phyloP scores from a whole-genome alignment of 164 flowering plant species.

The Paratinospora sagittata region DNA sequence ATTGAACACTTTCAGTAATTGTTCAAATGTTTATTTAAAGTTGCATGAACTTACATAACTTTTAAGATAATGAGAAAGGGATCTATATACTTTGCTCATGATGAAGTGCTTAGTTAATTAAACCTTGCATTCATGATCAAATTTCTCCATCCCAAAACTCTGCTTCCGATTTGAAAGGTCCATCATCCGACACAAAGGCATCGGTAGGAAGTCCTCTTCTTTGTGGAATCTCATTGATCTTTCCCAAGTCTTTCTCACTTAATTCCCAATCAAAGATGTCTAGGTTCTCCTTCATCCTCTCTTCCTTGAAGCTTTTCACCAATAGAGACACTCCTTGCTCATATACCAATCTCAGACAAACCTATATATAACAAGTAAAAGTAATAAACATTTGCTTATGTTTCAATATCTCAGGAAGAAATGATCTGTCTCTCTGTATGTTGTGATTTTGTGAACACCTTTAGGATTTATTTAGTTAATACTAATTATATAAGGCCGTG shows the following conservation, averaged over 20 bases:
- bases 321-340: constrained; percentile 15
- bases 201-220: constrained; percentile 3
- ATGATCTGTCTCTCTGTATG: too few relatives aligned
- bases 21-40: too few relatives aligned
- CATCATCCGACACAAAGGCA: constrained; percentile 12
- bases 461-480: too few relatives aligned
- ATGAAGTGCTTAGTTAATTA: too few relatives aligned
- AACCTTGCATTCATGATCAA: not conserved
- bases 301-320: constrained; percentile 16
- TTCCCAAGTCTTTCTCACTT: constrained; percentile 11
- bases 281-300: constrained; percentile 18
- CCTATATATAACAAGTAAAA: not conserved
- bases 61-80: too few relatives aligned
- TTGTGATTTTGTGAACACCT: too few relatives aligned
- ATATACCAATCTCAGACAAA: constrained; percentile 17
- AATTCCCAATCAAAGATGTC: constrained; percentile 16
- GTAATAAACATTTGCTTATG: not conserved
- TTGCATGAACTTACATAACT: too few relatives aligned
- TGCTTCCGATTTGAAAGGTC: constrained; percentile 17
- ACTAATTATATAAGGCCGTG: too few relatives aligned
- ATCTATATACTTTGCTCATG: too few relatives aligned
- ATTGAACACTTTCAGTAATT: too few relatives aligned
- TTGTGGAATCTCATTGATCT: constrained; percentile 16
- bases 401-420: not conserved
- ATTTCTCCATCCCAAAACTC: constrained; percentile 16